A percentile compares a stretch with the other conserved stretches of the same genome.
Evolutionary conservation across 768 basidiomycete genomes (phyloP).

Genomic region (Rhodotorula paludigena): DNA sequence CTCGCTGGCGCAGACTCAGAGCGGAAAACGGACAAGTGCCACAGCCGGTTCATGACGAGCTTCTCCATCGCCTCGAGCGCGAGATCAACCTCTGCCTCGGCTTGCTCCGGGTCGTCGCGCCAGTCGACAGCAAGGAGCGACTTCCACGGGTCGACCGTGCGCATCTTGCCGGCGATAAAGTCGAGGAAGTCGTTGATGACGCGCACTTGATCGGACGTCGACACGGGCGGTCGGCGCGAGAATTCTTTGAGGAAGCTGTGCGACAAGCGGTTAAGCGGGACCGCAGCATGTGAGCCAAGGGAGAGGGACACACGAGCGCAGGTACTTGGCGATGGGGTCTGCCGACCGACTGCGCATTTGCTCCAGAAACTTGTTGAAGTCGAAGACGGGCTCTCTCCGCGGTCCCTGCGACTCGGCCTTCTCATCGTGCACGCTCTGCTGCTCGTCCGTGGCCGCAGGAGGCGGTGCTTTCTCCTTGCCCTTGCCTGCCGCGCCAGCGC

Average conservation of each 20-base stretch:
- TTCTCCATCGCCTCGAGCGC: conserved; percentile 99
- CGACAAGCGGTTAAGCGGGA: not conserved
- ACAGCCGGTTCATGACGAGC: conserved; percentile 95
- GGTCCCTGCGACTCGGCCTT: not conserved
- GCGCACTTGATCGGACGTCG: conserved; percentile 84
- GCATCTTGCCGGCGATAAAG: conserved; percentile 90
- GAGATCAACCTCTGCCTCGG: conserved; percentile 85
- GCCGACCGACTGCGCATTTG: conserved; percentile 84
- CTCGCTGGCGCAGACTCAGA: rapidly evolving
- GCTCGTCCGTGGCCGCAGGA: not conserved
- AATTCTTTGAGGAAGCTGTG: conserved; percentile 87
- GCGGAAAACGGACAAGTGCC: conserved; percentile 71
- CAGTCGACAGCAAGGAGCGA: conserved; percentile 8
- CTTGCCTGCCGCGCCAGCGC: conserved; percentile 4
- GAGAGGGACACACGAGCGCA: conserved; percentile 75
- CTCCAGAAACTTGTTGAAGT: conserved; percentile 90
- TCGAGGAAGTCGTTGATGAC: conserved; percentile 88
- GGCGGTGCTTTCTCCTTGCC: conserved; percentile 8
- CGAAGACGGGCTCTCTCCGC: conserved; percentile 54
- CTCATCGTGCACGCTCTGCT: not conserved
- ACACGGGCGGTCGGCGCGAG: conserved; percentile 37
- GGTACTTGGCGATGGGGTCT: conserved; percentile 89
- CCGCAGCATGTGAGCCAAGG: not conserved
- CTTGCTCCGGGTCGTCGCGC: conserved; percentile 55
- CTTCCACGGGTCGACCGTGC: conserved; percentile 61